These are phyloP conservation scores for Aristolochia californica DNA, from an alignment of 164 flowering plant genomes.

Conservation along the genomic window DNA sequence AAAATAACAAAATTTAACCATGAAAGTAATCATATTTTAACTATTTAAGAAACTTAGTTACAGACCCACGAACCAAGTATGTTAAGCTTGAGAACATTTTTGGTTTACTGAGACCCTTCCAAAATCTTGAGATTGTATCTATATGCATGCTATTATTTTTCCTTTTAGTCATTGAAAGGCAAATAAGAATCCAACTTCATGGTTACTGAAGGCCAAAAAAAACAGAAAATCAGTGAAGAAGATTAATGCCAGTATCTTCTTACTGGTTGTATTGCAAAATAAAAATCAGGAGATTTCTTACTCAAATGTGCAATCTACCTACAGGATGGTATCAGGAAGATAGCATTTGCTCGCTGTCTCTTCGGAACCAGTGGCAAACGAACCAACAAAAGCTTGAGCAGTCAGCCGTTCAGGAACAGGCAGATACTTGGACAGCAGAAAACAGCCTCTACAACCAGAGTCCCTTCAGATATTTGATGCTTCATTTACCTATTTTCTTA, in stretches of 20 bases:
- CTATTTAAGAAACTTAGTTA: too few relatives aligned
- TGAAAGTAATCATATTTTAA: background rate
- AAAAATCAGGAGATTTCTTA: background rate
- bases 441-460: background rate
- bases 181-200: background rate
- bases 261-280: background rate
- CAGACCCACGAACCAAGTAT: too few relatives aligned
- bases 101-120: too few relatives aligned
- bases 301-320: background rate
- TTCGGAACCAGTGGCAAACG: constrained; percentile 5
- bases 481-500: background rate
- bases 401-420: constrained; percentile 5
- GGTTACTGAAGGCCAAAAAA: background rate
- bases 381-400: background rate
- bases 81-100: too few relatives aligned
- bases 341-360: constrained; percentile 10
- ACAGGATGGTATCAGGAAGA: constrained; percentile 17
- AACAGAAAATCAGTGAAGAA: background rate
- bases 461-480: background rate
- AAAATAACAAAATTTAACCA: background rate
- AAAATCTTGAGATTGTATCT: too few relatives aligned
- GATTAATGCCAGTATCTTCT: background rate
- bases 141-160: too few relatives aligned
- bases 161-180: background rate
- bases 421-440: constrained; percentile 10